These are phyloP conservation scores for Onygenales sp. DNA, from an alignment of 2,329 filamentous ascomycete genomes.

Conservation along the genomic window DNA sequence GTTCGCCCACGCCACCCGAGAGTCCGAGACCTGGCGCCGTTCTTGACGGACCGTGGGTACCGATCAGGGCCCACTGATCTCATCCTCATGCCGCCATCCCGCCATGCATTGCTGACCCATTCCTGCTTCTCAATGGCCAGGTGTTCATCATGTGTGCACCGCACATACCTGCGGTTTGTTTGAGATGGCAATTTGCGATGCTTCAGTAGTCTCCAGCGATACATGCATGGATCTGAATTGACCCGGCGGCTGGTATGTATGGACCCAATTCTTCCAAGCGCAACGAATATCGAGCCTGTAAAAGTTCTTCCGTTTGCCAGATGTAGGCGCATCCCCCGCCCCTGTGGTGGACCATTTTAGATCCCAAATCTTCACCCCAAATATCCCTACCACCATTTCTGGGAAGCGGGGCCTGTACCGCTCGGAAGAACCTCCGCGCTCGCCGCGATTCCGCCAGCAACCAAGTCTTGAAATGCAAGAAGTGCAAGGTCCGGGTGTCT, in stretches of 20 bases:
- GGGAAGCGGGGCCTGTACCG: not conserved
- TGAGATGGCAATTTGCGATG: too few species aligned
- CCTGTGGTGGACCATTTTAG: too few species aligned
- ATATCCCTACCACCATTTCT: not conserved
- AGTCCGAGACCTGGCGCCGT: not conserved
- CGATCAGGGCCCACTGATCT: constrained; percentile 1
- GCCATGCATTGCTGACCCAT: too few species aligned
- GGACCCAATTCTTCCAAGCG: not conserved
- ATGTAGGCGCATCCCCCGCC: not conserved
- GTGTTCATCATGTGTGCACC: too few species aligned
- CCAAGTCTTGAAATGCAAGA: not conserved
- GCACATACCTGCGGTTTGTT: too few species aligned
- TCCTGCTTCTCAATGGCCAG: too few species aligned
- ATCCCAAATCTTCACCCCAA: not conserved
- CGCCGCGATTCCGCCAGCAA: not conserved
- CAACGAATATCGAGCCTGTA: not conserved
- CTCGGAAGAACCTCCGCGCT: not conserved
- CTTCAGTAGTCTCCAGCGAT: too few species aligned
- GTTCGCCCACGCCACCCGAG: not conserved
- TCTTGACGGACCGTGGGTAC: constrained; percentile 2
- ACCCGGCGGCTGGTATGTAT: not conserved
- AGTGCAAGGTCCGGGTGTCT: not conserved
- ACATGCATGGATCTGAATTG: too few species aligned
- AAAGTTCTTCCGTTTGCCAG: not conserved
- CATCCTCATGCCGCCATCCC: not conserved